Evolutionary conservation across 2,329 filamentous ascomycete genomes (phyloP), one percentile per base, ranked within the genome.

Genomic region (Gremmenia infestans): DNA sequence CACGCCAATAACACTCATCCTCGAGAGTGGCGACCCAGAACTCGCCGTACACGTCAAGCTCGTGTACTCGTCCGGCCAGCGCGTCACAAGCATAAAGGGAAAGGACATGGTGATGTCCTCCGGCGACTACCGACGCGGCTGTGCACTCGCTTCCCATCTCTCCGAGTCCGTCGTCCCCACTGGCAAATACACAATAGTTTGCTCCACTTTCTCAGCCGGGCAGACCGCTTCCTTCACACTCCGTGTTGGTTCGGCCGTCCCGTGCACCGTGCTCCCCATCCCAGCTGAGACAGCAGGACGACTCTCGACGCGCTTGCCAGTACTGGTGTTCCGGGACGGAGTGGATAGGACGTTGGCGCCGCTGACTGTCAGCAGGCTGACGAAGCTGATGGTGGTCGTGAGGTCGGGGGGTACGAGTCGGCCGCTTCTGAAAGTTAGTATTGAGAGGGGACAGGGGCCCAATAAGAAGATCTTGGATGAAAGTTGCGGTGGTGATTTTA

Each of bases 181-280:
- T 0, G 93, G 93, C 0, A 78, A 78, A 0, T 99, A 97, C 71
- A 97, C 90, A 0, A 79, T 96, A 54, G 87, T 97, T 6, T 93
- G 88, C 69, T 96, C 91, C 2, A 96, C 93, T 0, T 97, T 95
- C 70, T 91, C 96, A 60, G 80, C 87, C 0, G 87, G 87, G 8
- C 89, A 95, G 67, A 76, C 83, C 1, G 89, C 88, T 3, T 78
- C 79, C 49, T 97, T 95, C 67, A 82, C 79, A 0, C 77, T 99
- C 8, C 82, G 85, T 55, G 78, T 97, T n/a, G 85, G 86, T 48
- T 86, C 87, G 36, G 82, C 80, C 53, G 69, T 74, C 2, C 75
- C 79, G 0, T 79, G 85, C 39, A 65, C 71, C 1, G 69, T 95
- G 5, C 74, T 74, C 7, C 79, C 81, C 15, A 78, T 97, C 3